A percentile compares a stretch with the other conserved stretches of the same genome.
These are phyloP conservation scores for Kwoniella shivajii DNA, from an alignment of 1,284 basidiomycete species.

Conservation along the genomic window DNA sequence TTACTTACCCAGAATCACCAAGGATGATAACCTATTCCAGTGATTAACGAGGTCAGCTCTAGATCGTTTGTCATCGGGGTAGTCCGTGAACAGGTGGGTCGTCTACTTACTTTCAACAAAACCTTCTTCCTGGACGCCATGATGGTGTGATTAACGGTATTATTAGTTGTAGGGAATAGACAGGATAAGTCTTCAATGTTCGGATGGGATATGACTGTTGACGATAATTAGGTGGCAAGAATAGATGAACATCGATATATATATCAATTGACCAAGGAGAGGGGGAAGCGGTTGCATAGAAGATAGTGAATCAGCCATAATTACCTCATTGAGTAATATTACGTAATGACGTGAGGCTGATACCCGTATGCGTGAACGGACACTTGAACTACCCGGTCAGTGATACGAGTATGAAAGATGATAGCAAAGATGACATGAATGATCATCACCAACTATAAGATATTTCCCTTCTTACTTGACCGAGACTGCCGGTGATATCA, in stretches of 20 bases:
- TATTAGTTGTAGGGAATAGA: too few species aligned
- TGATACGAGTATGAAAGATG: too few species aligned
- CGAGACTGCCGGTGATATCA: too few species aligned
- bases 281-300: background rate
- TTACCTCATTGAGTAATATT: conserved; percentile 1
- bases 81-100: background rate
- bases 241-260: too few species aligned
- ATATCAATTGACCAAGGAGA: too few species aligned
- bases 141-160: conserved; percentile 13
- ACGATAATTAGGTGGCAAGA: conserved; percentile 7
- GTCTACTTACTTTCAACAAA: conserved; percentile 78
- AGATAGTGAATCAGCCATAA: background rate
- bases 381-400: too few species aligned
- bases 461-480: too few species aligned
- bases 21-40: conserved; percentile 86
- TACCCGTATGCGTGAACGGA: too few species aligned
- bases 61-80: conserved; percentile 1
- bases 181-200: too few species aligned
- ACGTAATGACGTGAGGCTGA: background rate
- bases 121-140: conserved; percentile 69
- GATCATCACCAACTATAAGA: background rate
- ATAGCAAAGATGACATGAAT: background rate
- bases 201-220: too few species aligned
- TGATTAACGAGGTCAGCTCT: background rate
- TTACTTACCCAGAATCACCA: conserved; percentile 89